These are phyloP conservation scores for Talaromyces sp. DNA, from an alignment of 2,329 filamentous ascomycete genomes.

Conservation along the genomic window DNA sequence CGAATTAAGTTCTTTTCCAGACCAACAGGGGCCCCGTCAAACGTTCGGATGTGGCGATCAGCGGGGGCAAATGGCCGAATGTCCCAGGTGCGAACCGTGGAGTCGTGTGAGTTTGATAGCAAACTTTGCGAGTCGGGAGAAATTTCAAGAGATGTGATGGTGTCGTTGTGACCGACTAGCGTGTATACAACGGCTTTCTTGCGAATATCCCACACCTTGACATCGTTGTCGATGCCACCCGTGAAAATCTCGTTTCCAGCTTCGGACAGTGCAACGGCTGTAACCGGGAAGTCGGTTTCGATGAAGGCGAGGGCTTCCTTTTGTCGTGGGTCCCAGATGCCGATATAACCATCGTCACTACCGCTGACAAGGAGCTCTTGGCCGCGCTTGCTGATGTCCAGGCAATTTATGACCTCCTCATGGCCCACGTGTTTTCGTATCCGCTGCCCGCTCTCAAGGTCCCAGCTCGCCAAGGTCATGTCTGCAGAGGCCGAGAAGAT, in stretches of 20 bases:
- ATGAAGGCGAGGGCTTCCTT: conserved; percentile 86
- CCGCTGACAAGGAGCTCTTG: conserved; percentile 87
- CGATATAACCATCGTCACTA: conserved; percentile 89
- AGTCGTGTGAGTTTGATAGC: conserved; percentile 89
- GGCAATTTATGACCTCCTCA: conserved; percentile 88
- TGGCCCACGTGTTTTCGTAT: conserved; percentile 91
- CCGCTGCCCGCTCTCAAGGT: conserved; percentile 82
- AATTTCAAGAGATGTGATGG: conserved; percentile 82
- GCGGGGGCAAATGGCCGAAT: conserved; percentile 89
- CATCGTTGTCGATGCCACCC: conserved; percentile 93
- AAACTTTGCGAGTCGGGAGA: conserved; percentile 90
- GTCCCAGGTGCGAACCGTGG: conserved; percentile 92
- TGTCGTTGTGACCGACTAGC: conserved; percentile 85
- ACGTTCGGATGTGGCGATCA: conserved; percentile 78
- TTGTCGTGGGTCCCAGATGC: conserved; percentile 90
- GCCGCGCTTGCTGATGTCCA: conserved; percentile 84
- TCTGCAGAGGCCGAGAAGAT: conserved; percentile 92
- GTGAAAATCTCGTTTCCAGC: conserved; percentile 94
- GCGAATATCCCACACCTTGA: conserved; percentile 93
- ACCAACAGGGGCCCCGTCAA: conserved; percentile 83
- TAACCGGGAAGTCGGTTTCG: conserved; percentile 87
- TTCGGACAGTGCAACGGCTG: conserved; percentile 84
- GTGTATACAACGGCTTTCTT: conserved; percentile 87
- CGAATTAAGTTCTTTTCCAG: conserved; percentile 88
- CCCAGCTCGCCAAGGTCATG: conserved; percentile 90